Percentiles rank a stretch among this genome's conserved stretches.
phyloP scores from a whole-genome alignment of 139 green algal genomes.

The Chlamydomonas applanata region DNA sequence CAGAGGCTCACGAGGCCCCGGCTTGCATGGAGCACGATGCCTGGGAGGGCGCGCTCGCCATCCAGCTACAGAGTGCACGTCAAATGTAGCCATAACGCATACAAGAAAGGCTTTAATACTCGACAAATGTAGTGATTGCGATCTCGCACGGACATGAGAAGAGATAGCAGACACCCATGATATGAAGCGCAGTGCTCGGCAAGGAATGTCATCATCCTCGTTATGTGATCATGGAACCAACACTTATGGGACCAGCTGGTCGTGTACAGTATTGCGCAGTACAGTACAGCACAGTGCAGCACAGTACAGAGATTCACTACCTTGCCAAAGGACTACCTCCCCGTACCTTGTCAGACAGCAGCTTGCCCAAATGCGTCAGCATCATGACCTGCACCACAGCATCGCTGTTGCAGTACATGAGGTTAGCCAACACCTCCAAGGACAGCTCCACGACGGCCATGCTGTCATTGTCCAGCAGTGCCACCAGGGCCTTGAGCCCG shows the following conservation, averaged over 20 bases:
- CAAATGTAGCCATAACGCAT: neutral
- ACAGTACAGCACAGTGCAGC: too few relatives aligned
- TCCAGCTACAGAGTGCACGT: neutral
- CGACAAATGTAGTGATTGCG: too few relatives aligned
- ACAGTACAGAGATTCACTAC: too few relatives aligned
- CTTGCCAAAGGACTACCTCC: too few relatives aligned
- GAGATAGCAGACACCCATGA: too few relatives aligned
- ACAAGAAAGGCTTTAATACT: too few relatives aligned
- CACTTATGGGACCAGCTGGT: too few relatives aligned
- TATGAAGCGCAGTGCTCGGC: too few relatives aligned
- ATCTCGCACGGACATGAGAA: too few relatives aligned
- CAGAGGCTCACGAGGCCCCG: slow-evolving; percentile 31
- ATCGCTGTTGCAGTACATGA: neutral
- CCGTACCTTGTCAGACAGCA: slow-evolving; percentile 1
- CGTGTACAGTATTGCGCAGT: too few relatives aligned
- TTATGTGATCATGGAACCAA: too few relatives aligned
- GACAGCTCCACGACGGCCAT: slow-evolving; percentile 5
- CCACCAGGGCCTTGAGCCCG: slow-evolving; percentile 15
- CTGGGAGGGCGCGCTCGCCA: neutral
- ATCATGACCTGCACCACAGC: slow-evolving; percentile 11
- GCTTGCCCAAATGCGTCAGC: neutral
- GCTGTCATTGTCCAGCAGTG: slow-evolving; percentile 27
- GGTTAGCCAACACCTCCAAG: neutral
- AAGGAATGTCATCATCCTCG: too few relatives aligned
- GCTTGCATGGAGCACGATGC: neutral